phyloP scores from a whole-genome alignment of 176 grass and related monocot genomes.

The Paspalum notatum region DNA sequence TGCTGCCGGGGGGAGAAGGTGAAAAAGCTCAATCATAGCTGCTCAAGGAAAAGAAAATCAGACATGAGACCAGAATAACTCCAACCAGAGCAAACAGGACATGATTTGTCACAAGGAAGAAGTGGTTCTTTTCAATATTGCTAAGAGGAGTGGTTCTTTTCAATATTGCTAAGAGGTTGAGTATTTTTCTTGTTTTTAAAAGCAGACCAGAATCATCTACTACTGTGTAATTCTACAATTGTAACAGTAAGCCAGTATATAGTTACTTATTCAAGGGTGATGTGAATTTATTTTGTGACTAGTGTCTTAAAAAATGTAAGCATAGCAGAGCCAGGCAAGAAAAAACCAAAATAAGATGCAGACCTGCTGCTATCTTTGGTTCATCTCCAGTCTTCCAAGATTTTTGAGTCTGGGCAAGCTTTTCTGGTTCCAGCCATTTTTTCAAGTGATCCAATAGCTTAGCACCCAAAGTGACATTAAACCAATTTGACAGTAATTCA shows the following conservation, averaged over 20 bases:
- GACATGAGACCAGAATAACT: constrained; percentile 24
- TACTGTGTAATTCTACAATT: background rate
- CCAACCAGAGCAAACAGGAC: background rate
- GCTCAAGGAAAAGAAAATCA: constrained; percentile 45
- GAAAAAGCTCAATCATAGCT: constrained; percentile 99
- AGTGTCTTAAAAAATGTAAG: background rate
- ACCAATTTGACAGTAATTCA: constrained; percentile 96
- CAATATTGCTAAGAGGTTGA: background rate
- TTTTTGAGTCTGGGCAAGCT: constrained; percentile 89
- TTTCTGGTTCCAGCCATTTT: constrained; percentile 99
- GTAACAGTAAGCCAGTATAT: background rate
- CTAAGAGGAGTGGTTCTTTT: background rate
- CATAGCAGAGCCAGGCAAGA: background rate
- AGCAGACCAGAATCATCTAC: background rate
- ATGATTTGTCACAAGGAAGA: background rate
- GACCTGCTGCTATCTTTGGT: constrained; percentile 95
- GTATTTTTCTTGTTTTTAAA: constrained; percentile 11
- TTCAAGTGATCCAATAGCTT: constrained; percentile 97
- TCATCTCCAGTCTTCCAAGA: constrained; percentile 97
- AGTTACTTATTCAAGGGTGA: constrained; percentile 8
- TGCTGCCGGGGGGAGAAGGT: constrained; percentile 88
- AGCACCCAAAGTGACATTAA: constrained; percentile 96
- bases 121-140: background rate
- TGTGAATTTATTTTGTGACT: constrained; percentile 2
- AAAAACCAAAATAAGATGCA: constrained; percentile 30